phyloP scores from a whole-genome alignment of 345 rosid genomes.

The Citrus inodora region DNA sequence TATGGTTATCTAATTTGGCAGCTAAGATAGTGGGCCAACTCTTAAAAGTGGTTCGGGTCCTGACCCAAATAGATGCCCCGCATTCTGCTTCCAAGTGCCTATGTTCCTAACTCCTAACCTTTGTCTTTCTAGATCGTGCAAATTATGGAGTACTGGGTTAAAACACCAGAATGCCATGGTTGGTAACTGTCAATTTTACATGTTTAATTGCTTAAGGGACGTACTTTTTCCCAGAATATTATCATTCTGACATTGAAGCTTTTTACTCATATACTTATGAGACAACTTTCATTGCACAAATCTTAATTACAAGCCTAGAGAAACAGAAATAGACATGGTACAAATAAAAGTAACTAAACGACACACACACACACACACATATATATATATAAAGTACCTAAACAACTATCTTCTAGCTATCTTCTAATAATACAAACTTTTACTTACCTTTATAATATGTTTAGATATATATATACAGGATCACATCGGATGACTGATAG shows the following conservation, averaged over 20 bases:
- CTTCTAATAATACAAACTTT: too few species aligned
- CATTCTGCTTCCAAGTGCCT: background rate
- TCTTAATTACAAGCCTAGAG: background rate
- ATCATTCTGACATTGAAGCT: background rate
- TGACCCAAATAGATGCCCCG: slow-evolving; percentile 10
- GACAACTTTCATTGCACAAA: background rate
- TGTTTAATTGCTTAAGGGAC: slow-evolving; percentile 3
- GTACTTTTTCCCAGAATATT: background rate
- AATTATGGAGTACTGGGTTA: slow-evolving; percentile 7
- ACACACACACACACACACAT: rapidly evolving
- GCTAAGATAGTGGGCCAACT: slow-evolving; percentile 12
- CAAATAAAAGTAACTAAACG: too few species aligned
- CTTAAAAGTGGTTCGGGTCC: background rate
- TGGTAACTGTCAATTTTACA: slow-evolving; percentile 15
- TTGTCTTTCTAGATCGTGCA: background rate
- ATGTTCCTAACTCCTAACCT: background rate
- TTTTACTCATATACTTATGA: background rate
- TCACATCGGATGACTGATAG: too few species aligned
- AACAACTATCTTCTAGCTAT: too few species aligned
- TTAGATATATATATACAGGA: too few species aligned
- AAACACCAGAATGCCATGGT: slow-evolving; percentile 3
- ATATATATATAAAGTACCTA: too few species aligned
- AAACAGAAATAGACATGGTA: background rate
- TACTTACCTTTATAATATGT: too few species aligned
- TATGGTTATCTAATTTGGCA: slow-evolving; percentile 20